A percentile compares a stretch with the other conserved stretches of the same genome.
These are phyloP conservation scores for Wilcoxina mikolae DNA, from an alignment of 495 filamentous ascomycete species.

Conservation along the genomic window DNA sequence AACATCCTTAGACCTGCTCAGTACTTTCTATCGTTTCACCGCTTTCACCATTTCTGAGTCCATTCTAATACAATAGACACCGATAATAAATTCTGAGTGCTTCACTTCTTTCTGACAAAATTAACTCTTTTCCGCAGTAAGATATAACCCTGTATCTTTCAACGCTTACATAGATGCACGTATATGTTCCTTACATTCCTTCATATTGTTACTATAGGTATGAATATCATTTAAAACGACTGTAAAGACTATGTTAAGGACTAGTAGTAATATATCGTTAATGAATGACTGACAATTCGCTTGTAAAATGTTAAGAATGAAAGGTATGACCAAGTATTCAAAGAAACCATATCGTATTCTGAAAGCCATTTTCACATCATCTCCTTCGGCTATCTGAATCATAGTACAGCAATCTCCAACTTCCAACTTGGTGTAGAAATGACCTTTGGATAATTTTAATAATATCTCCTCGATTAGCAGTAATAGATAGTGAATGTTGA, in stretches of 20 bases:
- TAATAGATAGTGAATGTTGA: background rate
- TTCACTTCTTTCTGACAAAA: background rate
- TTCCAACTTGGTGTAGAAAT: background rate
- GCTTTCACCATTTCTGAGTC: background rate
- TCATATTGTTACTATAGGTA: conserved; percentile 10
- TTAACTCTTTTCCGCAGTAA: conserved; percentile 5
- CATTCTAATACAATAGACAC: background rate
- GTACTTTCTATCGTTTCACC: background rate
- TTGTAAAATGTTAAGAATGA: conserved; percentile 20
- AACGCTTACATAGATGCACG: background rate
- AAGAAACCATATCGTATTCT: conserved; percentile 25
- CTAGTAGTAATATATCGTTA: conserved; percentile 22
- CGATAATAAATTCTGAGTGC: background rate
- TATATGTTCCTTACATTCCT: conserved; percentile 3
- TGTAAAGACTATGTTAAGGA: conserved; percentile 24
- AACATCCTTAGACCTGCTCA: conserved; percentile 19
- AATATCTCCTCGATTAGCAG: background rate
- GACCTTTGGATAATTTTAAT: background rate
- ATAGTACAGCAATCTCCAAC: conserved; percentile 1
- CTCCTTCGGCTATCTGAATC: conserved; percentile 25
- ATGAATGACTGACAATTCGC: conserved; percentile 29
- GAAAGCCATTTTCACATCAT: conserved; percentile 32
- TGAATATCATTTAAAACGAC: too few relatives aligned
- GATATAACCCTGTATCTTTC: background rate
- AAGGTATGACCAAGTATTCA: conserved; percentile 25